Conservation (phyloP, 208 protist species). For the Kentomonas sorsogonicus region DNA sequence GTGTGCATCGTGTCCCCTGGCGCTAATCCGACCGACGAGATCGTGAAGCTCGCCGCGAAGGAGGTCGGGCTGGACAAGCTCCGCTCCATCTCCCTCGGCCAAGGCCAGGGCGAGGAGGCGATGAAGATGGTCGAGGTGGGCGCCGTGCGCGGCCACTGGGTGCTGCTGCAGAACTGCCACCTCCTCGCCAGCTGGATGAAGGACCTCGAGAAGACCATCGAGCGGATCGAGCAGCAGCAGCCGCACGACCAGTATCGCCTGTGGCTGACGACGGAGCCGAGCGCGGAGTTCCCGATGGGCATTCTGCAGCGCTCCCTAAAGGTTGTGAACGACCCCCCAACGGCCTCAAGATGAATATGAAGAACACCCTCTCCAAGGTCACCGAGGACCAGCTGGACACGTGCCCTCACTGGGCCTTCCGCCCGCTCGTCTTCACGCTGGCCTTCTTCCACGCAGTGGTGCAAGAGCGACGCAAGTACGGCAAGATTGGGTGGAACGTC, state of each 20-base stretch:
- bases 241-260: conserved; percentile 97
- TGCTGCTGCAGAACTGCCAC: conserved; percentile 99
- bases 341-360: conserved; percentile 98
- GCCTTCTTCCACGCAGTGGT: conserved; percentile 99
- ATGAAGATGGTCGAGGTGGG: conserved; percentile 94
- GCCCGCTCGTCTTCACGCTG: conserved; percentile 97
- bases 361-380: conserved; percentile 94
- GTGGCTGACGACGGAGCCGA: conserved; percentile 99
- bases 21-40: conserved; percentile 96
- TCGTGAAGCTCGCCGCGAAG: conserved; percentile 96
- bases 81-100: conserved; percentile 96
- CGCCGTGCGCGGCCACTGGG: conserved; percentile 95
- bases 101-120: conserved; percentile 97
- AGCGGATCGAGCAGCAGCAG: conserved; percentile 91
- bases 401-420: conserved; percentile 95
- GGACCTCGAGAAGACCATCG: conserved; percentile 96
- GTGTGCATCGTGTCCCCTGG: conserved; percentile 98
- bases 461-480: conserved; percentile 97
- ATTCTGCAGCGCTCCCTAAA: conserved; percentile 97
- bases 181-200: conserved; percentile 97
- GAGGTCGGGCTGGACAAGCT: conserved; percentile 93
- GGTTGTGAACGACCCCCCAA: conserved; percentile 99
- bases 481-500: conserved; percentile 99
- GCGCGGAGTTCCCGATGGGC: conserved; percentile 96
- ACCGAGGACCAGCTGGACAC: conserved; percentile 92